Conservation (phyloP, 2,329 filamentous ascomycete species). For the Monosporascus ibericus region DNA sequence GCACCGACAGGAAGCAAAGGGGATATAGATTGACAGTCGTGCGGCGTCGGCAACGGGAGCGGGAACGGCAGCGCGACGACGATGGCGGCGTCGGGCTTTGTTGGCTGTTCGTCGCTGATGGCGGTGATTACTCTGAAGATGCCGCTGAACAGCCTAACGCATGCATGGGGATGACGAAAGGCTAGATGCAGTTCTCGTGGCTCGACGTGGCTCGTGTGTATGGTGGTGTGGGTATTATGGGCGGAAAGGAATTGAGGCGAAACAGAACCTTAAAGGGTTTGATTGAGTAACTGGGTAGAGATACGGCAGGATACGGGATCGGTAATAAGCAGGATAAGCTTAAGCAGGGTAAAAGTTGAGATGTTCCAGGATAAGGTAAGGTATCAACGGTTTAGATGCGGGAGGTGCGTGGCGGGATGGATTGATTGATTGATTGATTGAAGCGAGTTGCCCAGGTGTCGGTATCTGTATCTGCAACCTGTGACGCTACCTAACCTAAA, state of each 20-base stretch:
- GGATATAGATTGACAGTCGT: background rate
- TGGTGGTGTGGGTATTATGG: background rate
- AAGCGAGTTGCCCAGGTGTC: background rate
- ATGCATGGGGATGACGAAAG: constrained; percentile 1
- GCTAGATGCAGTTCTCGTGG: background rate
- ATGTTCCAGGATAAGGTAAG: background rate
- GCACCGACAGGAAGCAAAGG: background rate
- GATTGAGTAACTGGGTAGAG: background rate
- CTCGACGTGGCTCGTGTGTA: background rate
- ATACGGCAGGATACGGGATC: background rate
- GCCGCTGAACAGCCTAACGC: background rate
- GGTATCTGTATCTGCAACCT: background rate
- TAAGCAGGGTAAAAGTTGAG: background rate
- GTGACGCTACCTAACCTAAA: background rate
- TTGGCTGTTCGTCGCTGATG: background rate
- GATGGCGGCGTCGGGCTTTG: background rate
- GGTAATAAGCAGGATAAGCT: background rate
- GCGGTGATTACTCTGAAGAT: background rate
- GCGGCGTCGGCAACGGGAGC: background rate
- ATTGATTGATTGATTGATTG: background rate
- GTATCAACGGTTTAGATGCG: background rate
- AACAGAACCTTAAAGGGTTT: background rate
- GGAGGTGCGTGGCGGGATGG: background rate
- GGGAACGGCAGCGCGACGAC: background rate
- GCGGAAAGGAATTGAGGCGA: background rate